Evolutionary conservation across 345 rosid genomes (phyloP).

Genomic region (Boechera stricta): DNA sequence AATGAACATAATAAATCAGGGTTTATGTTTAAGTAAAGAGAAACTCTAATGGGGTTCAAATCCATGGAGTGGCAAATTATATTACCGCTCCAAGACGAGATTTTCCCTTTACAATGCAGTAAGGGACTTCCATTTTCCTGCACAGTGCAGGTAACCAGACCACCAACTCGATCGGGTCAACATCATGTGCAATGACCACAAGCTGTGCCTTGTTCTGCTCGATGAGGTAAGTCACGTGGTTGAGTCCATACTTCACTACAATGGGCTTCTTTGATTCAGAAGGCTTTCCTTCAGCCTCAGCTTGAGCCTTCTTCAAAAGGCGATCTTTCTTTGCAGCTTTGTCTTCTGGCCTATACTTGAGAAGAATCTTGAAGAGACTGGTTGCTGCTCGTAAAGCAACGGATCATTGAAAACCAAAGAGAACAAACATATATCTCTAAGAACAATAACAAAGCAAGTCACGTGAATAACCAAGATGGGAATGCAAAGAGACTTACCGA

Average conservation of each 20-base stretch:
- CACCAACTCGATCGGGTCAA: constrained; percentile 81
- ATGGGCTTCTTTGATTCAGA: constrained; percentile 72
- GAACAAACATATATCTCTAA: not conserved
- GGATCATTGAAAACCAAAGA: not conserved
- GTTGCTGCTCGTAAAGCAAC: constrained; percentile 47
- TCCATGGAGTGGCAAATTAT: not conserved
- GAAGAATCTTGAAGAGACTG: constrained; percentile 59
- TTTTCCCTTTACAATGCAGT: constrained; percentile 81
- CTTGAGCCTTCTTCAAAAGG: constrained; percentile 64
- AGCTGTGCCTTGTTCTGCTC: constrained; percentile 82
- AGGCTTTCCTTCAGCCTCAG: constrained; percentile 68
- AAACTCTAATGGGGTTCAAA: not conserved
- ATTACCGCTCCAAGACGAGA: constrained; percentile 74
- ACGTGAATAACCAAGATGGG: too few species aligned
- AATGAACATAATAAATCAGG: not conserved
- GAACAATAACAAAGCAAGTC: not conserved
- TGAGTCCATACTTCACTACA: constrained; percentile 71
- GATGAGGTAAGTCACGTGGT: constrained; percentile 73
- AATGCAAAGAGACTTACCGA: constrained; percentile 48
- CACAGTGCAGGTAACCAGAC: constrained; percentile 85
- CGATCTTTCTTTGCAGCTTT: constrained; percentile 72
- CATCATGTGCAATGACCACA: constrained; percentile 86
- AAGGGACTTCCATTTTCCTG: constrained; percentile 88
- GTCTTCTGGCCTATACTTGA: constrained; percentile 78
- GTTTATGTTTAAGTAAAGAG: not conserved